Base-by-base conservation (phyloP, 164 flowering plant genomes). In the Pachysandra terminalis region DNA sequence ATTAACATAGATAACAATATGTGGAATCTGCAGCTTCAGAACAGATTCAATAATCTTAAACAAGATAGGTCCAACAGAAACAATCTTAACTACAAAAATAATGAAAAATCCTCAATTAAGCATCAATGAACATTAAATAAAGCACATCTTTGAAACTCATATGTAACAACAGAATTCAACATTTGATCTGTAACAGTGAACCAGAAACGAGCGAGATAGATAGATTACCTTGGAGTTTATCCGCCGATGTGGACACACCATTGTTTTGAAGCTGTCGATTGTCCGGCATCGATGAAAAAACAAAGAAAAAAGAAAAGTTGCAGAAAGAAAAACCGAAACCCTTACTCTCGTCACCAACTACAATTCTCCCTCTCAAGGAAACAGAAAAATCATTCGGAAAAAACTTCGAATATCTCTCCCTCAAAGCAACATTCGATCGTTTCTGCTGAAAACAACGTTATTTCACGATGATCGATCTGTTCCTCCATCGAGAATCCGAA, bases 231-330 rank as follows among this genome's bases (percentile, higher is more conserved):
- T 79, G 80, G 64, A 80, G 74, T 54, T 73, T 78, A 69, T 71
- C 79, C 53, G 68, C 55, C 17, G 84, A 69, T 66, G 77, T 61
- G 58, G 82, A 62, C 41, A 74, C 79, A 63, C 71, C 82, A 79
- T 75, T 78, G 76, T 28, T 78, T 76, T 77, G 76, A 56, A 25
- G 71, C 64, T 80, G 80, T 77, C 82, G 76, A 76, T 71, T 79
- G 21, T 80, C 90, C 67, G 86, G 82, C 89, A 84, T 86, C 77
- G 84, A 71, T 67, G 67, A 54, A 15, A n/a, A 56, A 55, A 23
- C 14, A 17, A 53, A 17, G 52, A 26, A n/a, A 56, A 21, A 16
- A 27, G 45, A 49, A 32, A 32, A 3, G 7, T 32, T 3, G 5
- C 37, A 32, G 37, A 32, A 32, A 32, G 37, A 32, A 17, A 57